Conservation (phyloP, 2,329 filamentous ascomycete species). For the Diplocarpon mali region DNA sequence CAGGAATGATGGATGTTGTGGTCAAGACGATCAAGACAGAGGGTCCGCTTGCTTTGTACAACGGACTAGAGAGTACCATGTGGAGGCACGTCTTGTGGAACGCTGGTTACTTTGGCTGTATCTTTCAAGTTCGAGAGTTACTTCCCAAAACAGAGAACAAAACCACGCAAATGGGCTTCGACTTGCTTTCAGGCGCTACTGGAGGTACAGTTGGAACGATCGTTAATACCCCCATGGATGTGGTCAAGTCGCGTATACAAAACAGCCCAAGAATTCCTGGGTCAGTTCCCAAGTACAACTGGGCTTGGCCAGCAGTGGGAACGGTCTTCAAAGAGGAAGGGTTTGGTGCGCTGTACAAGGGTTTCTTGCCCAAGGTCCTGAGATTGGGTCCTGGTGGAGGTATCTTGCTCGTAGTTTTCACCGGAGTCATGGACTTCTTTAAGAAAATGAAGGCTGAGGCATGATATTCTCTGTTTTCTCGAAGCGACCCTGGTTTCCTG, state of each 20-base stretch:
- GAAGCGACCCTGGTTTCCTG: not conserved
- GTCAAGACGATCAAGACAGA: slow-evolving; percentile 74
- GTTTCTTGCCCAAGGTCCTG: slow-evolving; percentile 91
- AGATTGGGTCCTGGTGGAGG: slow-evolving; percentile 52
- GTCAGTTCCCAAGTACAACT: slow-evolving; percentile 88
- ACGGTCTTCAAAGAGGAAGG: slow-evolving; percentile 92
- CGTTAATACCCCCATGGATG: slow-evolving; percentile 91
- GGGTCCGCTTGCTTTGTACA: slow-evolving; percentile 82
- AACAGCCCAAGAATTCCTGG: slow-evolving; percentile 82
- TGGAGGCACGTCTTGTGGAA: slow-evolving; percentile 97
- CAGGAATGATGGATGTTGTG: slow-evolving; percentile 69
- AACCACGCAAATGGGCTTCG: slow-evolving; percentile 70
- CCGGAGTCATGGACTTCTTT: slow-evolving; percentile 90
- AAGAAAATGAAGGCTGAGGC: slow-evolving; percentile 40
- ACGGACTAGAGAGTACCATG: slow-evolving; percentile 90
- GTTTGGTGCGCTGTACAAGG: slow-evolving; percentile 88
- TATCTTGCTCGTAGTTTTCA: slow-evolving; percentile 75
- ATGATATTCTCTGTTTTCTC: slow-evolving; percentile 1
- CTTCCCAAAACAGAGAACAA: slow-evolving; percentile 76
- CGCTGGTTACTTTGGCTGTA: slow-evolving; percentile 93
- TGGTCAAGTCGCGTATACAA: slow-evolving; percentile 96
- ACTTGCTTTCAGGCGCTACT: slow-evolving; percentile 74
- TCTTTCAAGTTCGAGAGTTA: slow-evolving; percentile 86
- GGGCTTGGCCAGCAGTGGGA: slow-evolving; percentile 80
- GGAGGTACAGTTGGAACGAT: slow-evolving; percentile 88